Conservation (phyloP, 2,329 filamentous ascomycete genomes). For the Madurella fahalii region DNA sequence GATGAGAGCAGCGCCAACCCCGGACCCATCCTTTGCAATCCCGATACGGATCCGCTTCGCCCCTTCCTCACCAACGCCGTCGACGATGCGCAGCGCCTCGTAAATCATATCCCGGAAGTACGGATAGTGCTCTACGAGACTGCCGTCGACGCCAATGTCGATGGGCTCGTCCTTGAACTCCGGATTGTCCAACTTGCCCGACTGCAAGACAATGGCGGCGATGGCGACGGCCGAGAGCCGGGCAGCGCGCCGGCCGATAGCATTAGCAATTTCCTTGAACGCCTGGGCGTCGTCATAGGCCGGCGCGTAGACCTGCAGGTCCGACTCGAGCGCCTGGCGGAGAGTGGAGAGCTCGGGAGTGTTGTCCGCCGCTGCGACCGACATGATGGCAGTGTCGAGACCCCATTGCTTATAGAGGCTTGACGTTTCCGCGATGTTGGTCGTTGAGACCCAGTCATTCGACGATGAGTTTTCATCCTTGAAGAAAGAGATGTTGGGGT, state of each 20-base stretch:
- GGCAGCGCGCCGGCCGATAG: slow-evolving; percentile 84
- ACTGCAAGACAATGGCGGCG: slow-evolving; percentile 76
- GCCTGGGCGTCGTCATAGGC: slow-evolving; percentile 81
- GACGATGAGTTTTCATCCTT: slow-evolving; percentile 67
- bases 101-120: slow-evolving; percentile 85
- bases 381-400: slow-evolving; percentile 86
- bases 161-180: slow-evolving; percentile 62
- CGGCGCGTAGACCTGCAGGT: slow-evolving; percentile 71
- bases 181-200: slow-evolving; percentile 61
- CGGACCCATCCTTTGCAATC: slow-evolving; percentile 94
- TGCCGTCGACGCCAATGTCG: slow-evolving; percentile 92
- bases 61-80: slow-evolving; percentile 71
- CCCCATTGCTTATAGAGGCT: slow-evolving; percentile 78
- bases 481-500: slow-evolving; percentile 67
- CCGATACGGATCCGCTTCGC: slow-evolving; percentile 88
- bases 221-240: slow-evolving; percentile 84
- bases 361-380: slow-evolving; percentile 76
- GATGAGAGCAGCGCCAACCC: slow-evolving; percentile 92
- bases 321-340: slow-evolving; percentile 71
- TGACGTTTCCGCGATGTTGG: slow-evolving; percentile 60
- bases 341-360: slow-evolving; percentile 67
- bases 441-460: slow-evolving; percentile 68
- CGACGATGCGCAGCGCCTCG: slow-evolving; percentile 71
- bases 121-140: slow-evolving; percentile 92
- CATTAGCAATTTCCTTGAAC: slow-evolving; percentile 76